A percentile compares a stretch with the other conserved stretches of the same genome.
phyloP scores from a whole-genome alignment of 495 filamentous ascomycete species.

The Trichoderma gamsii region DNA sequence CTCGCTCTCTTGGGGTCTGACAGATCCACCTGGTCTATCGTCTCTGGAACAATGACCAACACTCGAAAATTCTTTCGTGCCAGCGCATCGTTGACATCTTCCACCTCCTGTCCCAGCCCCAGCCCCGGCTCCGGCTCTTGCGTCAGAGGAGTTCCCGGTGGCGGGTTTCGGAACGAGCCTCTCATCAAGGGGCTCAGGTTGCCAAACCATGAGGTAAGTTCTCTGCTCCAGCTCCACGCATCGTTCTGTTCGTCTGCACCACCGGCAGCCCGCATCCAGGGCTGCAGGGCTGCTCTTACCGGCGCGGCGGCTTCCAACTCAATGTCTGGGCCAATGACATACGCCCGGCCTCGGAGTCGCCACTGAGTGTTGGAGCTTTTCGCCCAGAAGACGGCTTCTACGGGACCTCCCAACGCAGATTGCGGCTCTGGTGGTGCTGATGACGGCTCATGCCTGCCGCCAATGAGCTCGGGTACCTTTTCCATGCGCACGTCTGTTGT shows the following conservation, averaged over 20 bases:
- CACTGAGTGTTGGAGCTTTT: slow-evolving; percentile 69
- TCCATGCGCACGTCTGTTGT: slow-evolving; percentile 85
- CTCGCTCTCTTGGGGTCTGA: slow-evolving; percentile 54
- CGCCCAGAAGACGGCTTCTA: slow-evolving; percentile 84
- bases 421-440: slow-evolving; percentile 14
- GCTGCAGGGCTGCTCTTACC: slow-evolving; percentile 41
- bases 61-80: slow-evolving; percentile 80
- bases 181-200: slow-evolving; percentile 73
- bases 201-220: slow-evolving; percentile 81
- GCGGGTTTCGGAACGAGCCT: slow-evolving; percentile 71
- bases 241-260: slow-evolving; percentile 21
- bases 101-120: slow-evolving; percentile 60
- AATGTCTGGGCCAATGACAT: slow-evolving; percentile 53
- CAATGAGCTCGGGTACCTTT: slow-evolving; percentile 66
- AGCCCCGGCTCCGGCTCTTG: slow-evolving; percentile 40
- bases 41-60: slow-evolving; percentile 71
- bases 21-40: slow-evolving; percentile 74
- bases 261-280: slow-evolving; percentile 36
- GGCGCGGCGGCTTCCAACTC: slow-evolving; percentile 44
- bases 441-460: slow-evolving; percentile 20
- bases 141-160: slow-evolving; percentile 58
- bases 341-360: slow-evolving; percentile 73
- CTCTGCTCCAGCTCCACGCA: slow-evolving; percentile 63
- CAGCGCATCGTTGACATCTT: slow-evolving; percentile 58
- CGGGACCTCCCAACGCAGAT: slow-evolving; percentile 47